These are phyloP conservation scores for Eremothecium gossypii DNA, from an alignment of 1,139 yeast species.

Conservation along the genomic window DNA sequence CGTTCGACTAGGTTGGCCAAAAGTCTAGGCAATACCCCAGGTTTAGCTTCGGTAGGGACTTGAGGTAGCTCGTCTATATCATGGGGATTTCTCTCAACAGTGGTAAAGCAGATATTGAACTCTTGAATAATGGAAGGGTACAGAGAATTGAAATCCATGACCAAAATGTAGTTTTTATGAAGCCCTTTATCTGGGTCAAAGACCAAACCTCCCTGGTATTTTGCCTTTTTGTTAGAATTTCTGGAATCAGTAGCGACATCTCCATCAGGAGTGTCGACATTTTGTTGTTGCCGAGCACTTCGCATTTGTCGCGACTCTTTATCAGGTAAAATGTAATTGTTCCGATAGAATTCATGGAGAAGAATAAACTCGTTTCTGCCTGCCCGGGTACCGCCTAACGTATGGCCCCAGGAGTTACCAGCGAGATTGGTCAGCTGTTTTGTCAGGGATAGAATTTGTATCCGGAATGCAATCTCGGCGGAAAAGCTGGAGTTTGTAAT, in stretches of 20 bases:
- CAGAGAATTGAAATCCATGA: constrained; percentile 96
- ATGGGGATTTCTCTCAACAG: constrained; percentile 64
- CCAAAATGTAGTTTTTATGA: constrained; percentile 79
- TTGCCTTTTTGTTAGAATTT: constrained; percentile 60
- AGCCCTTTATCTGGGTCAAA: constrained; percentile 95
- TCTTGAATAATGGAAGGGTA: constrained; percentile 98
- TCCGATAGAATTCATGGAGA: constrained; percentile 80
- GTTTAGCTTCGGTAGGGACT: constrained; percentile 50
- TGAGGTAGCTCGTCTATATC: constrained; percentile 64
- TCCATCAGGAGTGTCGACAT: constrained; percentile 22
- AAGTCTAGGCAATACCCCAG: constrained; percentile 80
- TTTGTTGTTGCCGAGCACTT: constrained; percentile 30
- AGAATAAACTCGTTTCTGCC: constrained; percentile 92
- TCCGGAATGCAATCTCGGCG: constrained; percentile 69
- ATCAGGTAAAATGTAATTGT: constrained; percentile 82
- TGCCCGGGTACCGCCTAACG: constrained; percentile 90
- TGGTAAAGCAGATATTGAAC: constrained; percentile 92
- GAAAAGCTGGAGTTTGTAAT: constrained; percentile 58
- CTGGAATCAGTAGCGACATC: constrained; percentile 34
- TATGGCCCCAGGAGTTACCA: constrained; percentile 96
- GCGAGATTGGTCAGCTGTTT: constrained; percentile 89
- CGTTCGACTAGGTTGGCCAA: constrained; percentile 78
- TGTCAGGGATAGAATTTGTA: constrained; percentile 80
- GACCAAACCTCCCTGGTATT: constrained; percentile 92
- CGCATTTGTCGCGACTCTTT: constrained; percentile 52